Base-by-base conservation (phyloP, 495 filamentous ascomycete species). In the Xylaria scruposa region DNA sequence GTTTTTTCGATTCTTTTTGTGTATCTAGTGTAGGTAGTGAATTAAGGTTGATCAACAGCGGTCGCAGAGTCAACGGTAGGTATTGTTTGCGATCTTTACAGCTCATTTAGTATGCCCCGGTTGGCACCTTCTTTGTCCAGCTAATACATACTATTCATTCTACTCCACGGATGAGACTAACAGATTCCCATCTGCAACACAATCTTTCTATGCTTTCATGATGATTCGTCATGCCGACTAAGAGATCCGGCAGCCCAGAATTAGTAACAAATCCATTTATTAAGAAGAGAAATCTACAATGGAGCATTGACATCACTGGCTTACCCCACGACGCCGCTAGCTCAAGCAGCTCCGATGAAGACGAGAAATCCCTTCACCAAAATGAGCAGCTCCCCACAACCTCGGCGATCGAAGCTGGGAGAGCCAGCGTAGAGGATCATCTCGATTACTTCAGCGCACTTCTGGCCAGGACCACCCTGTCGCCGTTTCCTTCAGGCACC, bases 381-480 rank as follows among this genome's bases (percentile, higher is more conserved):
- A 17, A 53, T 33, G 66, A 71, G 15, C 33, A 70, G n/a, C n/a
- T n/a, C n/a, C n/a, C n/a, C n/a, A n/a, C n/a, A n/a, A n/a, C n/a
- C n/a, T n/a, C n/a, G n/a, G n/a, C 87, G 21, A 83, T 92, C 19
- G 90, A 91, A 82, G 84, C 88, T 36, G 90, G 90, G 3, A 68
- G 85, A 74, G 81, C 81, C 26, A 70, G 83, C 70, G 82, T 90
- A 26, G 77, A 79, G 0, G 83, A 91, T 66, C 88, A 91, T 72
- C 80, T 91, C 1, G 72, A 74, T 29, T 85, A 86, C 72, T 87
- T 91, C 75, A 82, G 82, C 47, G 72, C 73, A 7, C 83, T 82
- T 42, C 75, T 91, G 4, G 53, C 72, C 26, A 77, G 80, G 29
- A 64, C 75, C 5, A 70, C 73, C 29, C 74, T 75, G 51, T 73